Evolutionary conservation across 495 filamentous ascomycete genomes (phyloP), one percentile per base, ranked within the genome.

Genomic region (Aspergillus haitiensis): DNA sequence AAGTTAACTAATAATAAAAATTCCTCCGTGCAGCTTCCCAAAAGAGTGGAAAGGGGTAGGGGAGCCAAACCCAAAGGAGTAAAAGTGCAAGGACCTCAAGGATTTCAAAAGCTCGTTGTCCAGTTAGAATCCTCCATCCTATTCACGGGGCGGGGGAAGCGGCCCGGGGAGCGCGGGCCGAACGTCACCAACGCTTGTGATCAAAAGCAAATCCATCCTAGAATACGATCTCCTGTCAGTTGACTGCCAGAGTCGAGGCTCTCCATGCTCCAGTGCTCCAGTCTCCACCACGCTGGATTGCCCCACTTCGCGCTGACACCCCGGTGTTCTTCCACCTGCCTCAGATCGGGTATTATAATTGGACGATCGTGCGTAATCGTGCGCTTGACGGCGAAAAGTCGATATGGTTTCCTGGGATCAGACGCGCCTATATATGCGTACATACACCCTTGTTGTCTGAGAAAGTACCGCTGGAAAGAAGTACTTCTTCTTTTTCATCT

Each of bases 161-260:
- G 59, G 49, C 47, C 55, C 64, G 64, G 59, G 63, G 67, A 66
- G 59, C 6, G 33, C 61, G 56, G 61, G 35, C 61, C 63, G 67
- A 58, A 42, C 52, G 63, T 60, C 59, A 21, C 51, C 59, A 67
- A 53, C 56, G 60, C 56, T 57, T 59, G 61, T 44, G 60, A 63
- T 58, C 40, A 60, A 59, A 66, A 58, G 37, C 57, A 63, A 55
- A 27, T 40, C 32, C 37, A 61, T 48, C 45, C 44, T 50, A 44
- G 45, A 27, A 49, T 51, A 40, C 44, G 55, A 59, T 58, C 56
- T 42, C 48, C 37, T 58, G 59, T 55, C 55, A 59, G 37, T 51
- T 59, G 44, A 49, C 49, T 56, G 44, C 44, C 55, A 6, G 16
- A 21, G n/a, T 11, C 18, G 11, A 37, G 44, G 50, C 42, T 59